These are phyloP conservation scores for Rutstroemia sp. DNA, from an alignment of 2,329 filamentous ascomycete genomes.

Conservation along the genomic window DNA sequence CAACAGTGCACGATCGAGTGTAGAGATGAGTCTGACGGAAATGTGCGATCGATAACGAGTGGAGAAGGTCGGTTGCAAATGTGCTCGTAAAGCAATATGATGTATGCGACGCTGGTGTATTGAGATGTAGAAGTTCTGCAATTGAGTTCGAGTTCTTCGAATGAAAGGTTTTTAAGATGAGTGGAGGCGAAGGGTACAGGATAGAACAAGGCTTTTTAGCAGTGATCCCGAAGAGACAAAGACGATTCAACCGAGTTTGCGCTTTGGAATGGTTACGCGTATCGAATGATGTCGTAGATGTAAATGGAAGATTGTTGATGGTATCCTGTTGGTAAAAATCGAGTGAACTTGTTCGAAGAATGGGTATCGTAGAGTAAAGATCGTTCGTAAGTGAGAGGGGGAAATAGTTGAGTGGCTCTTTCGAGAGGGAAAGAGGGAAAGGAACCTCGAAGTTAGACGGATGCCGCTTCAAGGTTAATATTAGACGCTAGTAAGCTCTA, in stretches of 20 bases:
- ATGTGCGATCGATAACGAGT: background rate
- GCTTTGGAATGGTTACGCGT: conserved; percentile 9
- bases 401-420: conserved; percentile 6
- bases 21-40: background rate
- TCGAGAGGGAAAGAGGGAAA: conserved; percentile 4
- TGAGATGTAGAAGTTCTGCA: conserved; percentile 4
- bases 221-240: conserved; percentile 9
- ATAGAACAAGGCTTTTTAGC: background rate
- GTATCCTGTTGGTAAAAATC: conserved; percentile 4
- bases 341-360: background rate
- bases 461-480: conserved; percentile 8
- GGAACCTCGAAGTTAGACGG: conserved; percentile 5
- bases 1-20: conserved; percentile 1
- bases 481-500: background rate
- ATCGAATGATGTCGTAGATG: background rate
- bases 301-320: background rate
- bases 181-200: conserved; percentile 7
- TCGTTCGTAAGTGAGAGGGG: background rate
- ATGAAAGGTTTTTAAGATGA: conserved; percentile 7
- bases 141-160: conserved; percentile 8
- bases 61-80: background rate
- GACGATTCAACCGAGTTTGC: conserved; percentile 10
- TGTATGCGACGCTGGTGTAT: background rate
- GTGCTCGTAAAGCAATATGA: background rate
- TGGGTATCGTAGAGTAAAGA: background rate